Evolutionary conservation across 352 stramenopile species (phyloP).

Genomic region (Phytopythium aichiense): DNA sequence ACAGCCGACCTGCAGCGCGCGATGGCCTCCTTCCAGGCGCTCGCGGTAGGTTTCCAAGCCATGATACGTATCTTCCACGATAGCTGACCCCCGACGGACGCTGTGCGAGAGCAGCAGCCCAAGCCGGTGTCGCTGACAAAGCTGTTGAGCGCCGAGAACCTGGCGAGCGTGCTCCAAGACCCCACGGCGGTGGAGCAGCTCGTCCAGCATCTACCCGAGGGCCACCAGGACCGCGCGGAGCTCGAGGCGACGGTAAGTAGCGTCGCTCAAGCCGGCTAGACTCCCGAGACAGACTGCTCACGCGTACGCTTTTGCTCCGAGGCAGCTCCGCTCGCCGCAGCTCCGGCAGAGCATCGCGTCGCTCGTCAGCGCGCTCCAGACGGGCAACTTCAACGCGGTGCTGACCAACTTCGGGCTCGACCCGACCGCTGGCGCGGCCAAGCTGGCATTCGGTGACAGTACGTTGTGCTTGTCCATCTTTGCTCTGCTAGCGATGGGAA

Average conservation of each 20-base stretch:
- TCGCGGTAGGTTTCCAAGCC: constrained; percentile 29
- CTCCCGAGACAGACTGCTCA: background rate
- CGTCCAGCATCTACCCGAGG: constrained; percentile 73
- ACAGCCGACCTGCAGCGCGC: constrained; percentile 82
- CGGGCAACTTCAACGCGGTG: constrained; percentile 88
- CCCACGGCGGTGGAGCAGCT: constrained; percentile 46
- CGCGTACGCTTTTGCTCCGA: too few relatives aligned
- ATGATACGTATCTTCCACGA: background rate
- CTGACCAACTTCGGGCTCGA: constrained; percentile 90
- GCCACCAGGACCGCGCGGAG: constrained; percentile 68
- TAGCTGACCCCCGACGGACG: background rate
- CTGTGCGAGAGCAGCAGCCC: constrained; percentile 34
- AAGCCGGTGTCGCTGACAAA: constrained; percentile 60
- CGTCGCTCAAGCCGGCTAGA: background rate
- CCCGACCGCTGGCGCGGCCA: constrained; percentile 60
- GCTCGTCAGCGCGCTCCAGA: constrained; percentile 80
- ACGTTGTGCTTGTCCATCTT: constrained; percentile 11
- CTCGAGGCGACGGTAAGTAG: constrained; percentile 59
- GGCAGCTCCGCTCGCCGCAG: constrained; percentile 75
- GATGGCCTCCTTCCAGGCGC: constrained; percentile 75
- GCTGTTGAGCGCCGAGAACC: constrained; percentile 53
- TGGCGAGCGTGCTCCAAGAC: constrained; percentile 63
- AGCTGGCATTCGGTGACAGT: constrained; percentile 84
- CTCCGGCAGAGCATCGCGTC: constrained; percentile 87
- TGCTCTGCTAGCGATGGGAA: background rate